Base-by-base conservation (phyloP, 768 basidiomycete species). In the Nevesoporus exiguus region DNA sequence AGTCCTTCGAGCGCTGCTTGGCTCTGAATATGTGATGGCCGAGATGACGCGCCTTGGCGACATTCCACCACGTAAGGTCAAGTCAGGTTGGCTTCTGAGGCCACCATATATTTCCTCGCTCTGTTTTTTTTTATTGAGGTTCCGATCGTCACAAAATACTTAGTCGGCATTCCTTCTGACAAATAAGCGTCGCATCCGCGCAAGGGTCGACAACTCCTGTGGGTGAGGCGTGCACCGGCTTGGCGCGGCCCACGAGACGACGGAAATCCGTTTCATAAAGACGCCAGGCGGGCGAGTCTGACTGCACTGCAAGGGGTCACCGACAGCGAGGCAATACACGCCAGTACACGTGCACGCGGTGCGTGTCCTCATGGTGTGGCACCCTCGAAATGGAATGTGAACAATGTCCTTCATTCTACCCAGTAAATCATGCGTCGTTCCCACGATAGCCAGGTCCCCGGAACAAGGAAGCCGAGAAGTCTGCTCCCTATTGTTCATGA, bases 401-500 rank as follows among this genome's bases (percentile, higher is more conserved):
- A 34, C 42, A 49, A 37, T 24, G 48, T 56, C 52, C 40, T 49
- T 50, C 50, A 37, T 50, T 54, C 37, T 55, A 42, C 54, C 50
- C 37, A 40, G 48, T 37, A 30, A 43, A 30, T 33, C 19, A 41
- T 39, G 15, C 21, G 8, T 14, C 27, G 3, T 57, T 62, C 61
- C 41, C 65, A 60, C 61, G 54, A 17, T 29, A 41, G 19, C 52
- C 43, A 41, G 39, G 50, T 46, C 36, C 49, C 53, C 52, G 59
- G 65, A 56, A 49, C 52, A 54, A 58, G 52, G 64, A 66, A 61
- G 52, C 39, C 49, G 40, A 48, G 55, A 65, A 67, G 66, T 24
- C 42, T 7, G 21, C 27, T 31, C 40, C 40, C 19, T 65, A 67
- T 65, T 65, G 51, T 64, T 50, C 34, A 58, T 57, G 42, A 37